phyloP scores from a whole-genome alignment of 2,329 filamentous ascomycete species.

The Polytolypa hystricis region DNA sequence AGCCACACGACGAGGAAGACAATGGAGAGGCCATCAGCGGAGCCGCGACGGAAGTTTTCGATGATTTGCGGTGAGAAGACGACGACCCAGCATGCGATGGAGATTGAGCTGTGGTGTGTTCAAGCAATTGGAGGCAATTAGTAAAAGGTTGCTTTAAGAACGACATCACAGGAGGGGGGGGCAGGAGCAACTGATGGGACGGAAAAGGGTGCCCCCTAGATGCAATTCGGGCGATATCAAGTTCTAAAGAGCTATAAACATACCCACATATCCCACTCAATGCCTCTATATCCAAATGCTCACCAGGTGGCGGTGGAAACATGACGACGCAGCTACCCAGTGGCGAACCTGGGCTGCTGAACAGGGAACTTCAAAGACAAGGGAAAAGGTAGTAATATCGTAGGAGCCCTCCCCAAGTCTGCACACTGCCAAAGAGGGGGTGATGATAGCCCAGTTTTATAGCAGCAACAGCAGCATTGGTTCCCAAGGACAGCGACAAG shows the following conservation, averaged over 20 bases:
- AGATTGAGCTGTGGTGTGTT: slow-evolving; percentile 71
- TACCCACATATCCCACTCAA: slow-evolving; percentile 86
- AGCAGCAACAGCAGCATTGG: too few relatives aligned
- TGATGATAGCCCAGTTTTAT: too few relatives aligned
- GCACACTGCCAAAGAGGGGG: too few relatives aligned
- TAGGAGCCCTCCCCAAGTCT: too few relatives aligned
- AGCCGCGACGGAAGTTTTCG: slow-evolving; percentile 78
- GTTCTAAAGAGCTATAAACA: slow-evolving; percentile 17
- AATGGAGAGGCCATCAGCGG: slow-evolving; percentile 77
- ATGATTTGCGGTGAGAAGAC: slow-evolving; percentile 97
- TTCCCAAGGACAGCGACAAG: too few relatives aligned
- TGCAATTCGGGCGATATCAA: too few relatives aligned
- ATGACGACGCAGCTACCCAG: too few relatives aligned
- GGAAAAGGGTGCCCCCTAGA: too few relatives aligned
- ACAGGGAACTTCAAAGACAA: too few relatives aligned
- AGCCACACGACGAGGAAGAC: slow-evolving; percentile 93
- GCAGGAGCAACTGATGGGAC: slow-evolving; percentile 1
- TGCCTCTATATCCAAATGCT: slow-evolving; percentile 72
- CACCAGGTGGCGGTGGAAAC: slow-evolving; percentile 28
- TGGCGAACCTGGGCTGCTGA: too few relatives aligned
- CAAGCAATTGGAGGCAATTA: slow-evolving; percentile 5
- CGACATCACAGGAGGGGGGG: slow-evolving; percentile 12
- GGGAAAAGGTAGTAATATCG: too few relatives aligned
- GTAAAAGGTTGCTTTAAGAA: slow-evolving; percentile 8
- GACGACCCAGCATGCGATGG: slow-evolving; percentile 94